A percentile compares a stretch with the other conserved stretches of the same genome.
Conservation (phyloP, 768 basidiomycete genomes). For the Naganishia antarctica region DNA sequence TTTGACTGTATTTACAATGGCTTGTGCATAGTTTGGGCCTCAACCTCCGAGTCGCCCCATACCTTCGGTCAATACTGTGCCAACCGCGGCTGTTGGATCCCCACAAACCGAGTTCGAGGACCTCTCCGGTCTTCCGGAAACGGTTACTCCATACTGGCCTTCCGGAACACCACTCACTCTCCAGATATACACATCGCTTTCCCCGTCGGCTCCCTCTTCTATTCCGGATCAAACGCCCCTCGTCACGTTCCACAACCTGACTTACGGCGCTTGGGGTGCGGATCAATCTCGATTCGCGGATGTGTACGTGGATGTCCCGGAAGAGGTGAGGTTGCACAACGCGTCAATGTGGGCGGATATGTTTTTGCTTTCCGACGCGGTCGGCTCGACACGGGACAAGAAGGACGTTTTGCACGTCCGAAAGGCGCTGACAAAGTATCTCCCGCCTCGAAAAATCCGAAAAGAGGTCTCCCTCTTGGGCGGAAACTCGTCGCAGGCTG, state of each 20-base stretch:
- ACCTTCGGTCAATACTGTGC: neutral
- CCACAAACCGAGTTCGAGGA: neutral
- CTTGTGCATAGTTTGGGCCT: neutral
- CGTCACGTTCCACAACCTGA: constrained; percentile 42
- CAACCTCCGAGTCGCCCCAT: neutral
- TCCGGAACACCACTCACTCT: constrained; percentile 43
- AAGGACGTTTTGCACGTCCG: constrained; percentile 32
- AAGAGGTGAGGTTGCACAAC: constrained; percentile 37
- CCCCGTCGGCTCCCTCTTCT: constrained; percentile 7
- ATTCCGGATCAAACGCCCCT: constrained; percentile 32
- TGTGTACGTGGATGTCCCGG: constrained; percentile 41
- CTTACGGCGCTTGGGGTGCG: constrained; percentile 43
- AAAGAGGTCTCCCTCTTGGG: constrained; percentile 71
- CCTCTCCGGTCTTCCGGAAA: neutral
- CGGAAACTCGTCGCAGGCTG: constrained; percentile 46
- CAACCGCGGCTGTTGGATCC: neutral
- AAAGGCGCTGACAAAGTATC: constrained; percentile 67
- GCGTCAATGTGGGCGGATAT: constrained; percentile 45
- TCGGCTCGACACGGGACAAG: neutral
- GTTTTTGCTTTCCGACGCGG: constrained; percentile 30
- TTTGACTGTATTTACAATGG: neutral
- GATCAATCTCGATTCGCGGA: constrained; percentile 38
- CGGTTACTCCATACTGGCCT: constrained; percentile 36
- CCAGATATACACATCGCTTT: constrained; percentile 41
- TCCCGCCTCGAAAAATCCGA: constrained; percentile 64